Evolutionary conservation across 164 flowering plant species (phyloP).

Genomic region (Vitis labrusca): DNA sequence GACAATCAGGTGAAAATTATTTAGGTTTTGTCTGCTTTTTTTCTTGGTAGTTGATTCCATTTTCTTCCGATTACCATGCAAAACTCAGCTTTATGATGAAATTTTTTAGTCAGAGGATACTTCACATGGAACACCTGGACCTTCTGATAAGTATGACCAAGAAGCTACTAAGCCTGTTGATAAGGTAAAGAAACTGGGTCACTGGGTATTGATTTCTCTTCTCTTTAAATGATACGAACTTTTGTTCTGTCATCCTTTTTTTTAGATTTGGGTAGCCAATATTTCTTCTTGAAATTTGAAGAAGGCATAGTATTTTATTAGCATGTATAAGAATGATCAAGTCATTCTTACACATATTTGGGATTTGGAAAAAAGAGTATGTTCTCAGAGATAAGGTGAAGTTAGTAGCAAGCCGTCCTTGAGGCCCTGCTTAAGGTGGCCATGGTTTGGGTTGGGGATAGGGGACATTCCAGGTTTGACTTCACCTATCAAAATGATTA

Average conservation of each 20-base stretch:
- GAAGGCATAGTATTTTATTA: too few relatives aligned
- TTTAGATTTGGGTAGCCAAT: not conserved
- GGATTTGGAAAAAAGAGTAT: too few relatives aligned
- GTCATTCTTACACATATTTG: too few relatives aligned
- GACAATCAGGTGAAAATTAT: conserved; percentile 57
- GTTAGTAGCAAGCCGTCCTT: too few relatives aligned
- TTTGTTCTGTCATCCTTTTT: not conserved
- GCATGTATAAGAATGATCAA: too few relatives aligned
- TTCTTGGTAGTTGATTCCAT: not conserved
- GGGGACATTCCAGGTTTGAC: too few relatives aligned
- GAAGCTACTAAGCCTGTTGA: conserved; percentile 63
- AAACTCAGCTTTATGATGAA: not conserved
- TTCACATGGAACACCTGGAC: conserved; percentile 56
- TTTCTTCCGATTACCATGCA: not conserved
- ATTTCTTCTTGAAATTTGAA: not conserved
- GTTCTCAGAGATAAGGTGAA: too few relatives aligned
- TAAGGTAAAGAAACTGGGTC: conserved; percentile 48
- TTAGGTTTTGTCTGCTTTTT: conserved; percentile 5
- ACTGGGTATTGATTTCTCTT: not conserved
- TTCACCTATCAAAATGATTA: too few relatives aligned
- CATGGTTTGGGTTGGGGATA: too few relatives aligned
- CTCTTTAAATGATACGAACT: not conserved
- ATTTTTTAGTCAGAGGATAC: conserved; percentile 69
- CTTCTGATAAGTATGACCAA: conserved; percentile 57
- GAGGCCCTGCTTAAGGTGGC: too few relatives aligned